Base-by-base conservation (phyloP, 1,284 basidiomycete genomes). In the Ustilago loliicola region DNA sequence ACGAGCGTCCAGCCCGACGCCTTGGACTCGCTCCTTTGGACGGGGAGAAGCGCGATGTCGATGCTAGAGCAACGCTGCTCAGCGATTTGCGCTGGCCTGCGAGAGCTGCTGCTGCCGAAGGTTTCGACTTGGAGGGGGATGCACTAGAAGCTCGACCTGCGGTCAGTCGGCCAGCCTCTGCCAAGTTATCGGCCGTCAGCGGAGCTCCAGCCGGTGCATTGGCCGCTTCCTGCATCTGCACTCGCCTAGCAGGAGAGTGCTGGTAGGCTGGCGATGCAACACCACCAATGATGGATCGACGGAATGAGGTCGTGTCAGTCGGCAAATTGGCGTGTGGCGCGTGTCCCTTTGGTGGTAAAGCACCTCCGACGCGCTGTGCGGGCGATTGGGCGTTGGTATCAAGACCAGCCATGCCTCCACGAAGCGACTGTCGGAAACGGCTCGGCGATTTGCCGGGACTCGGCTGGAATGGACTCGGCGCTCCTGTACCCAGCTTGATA, bases 211-310 rank as follows among this genome's bases (percentile, higher is more conserved):
- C 45, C 40, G 42, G 47, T 38, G 29, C 48, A 21, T 51, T 60
- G 7, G 42, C 60, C n/a, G 40, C 30, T n/a, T 65, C 61, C 30
- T 73, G 66, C 40, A 57, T 27, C 48, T 71, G 70, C 0, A 76
- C 63, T 1, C 82, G 74, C 21, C 70, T 63, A 1, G 82, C 77
- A 7, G 82, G 80, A 15, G 82, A 82, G 48, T 78, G 74, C 48
- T 68, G 53, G 61, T 81, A 83, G 13, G 55, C 48, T 10, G 81
- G 72, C 42, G 82, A 78, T 11, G 77, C 70, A 10, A 82, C 59
- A 27, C 74, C 80, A 29, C 80, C 81, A 5, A 80, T 78, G 61
- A 83, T 77, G 66, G 82, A 82, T 52, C 72, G 77, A 13, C 80
- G 72, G 77, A 82, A 82, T 11, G 79, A 72, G 42, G 67, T 79